Evolutionary conservation across 352 stramenopile species (phyloP), one percentile per base, ranked within the genome.

Genomic region (Thalassiosira allenii): DNA sequence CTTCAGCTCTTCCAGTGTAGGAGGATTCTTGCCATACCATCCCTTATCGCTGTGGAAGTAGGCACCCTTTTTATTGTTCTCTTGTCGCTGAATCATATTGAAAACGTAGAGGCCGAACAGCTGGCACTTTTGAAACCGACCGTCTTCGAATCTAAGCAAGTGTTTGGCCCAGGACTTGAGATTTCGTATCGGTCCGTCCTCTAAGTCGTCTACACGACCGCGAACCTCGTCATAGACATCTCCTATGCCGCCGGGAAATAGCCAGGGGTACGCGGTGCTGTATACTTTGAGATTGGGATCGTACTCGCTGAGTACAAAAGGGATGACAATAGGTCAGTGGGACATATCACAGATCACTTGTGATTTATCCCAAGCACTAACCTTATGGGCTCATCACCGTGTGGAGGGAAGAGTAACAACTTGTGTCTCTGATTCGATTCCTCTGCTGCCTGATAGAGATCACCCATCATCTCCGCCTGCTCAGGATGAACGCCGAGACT

Each of bases 81-180:
- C 20, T 20, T 78, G 65, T 53, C 67, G 34, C 34, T 73, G 67
- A 1, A 64, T 8, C 8, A 53, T 59, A 51, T 83, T 83, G 41
- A 63, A 74, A 9, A 66, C 58, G 30, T 67, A 83, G 1, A 83
- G 23, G 14, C 12, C 41, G 14, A 66, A 83, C 0, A 83, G 22
- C 12, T 72, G 52, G 61, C 75, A 54, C 14, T 66, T 66, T 6
- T 53, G 6, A n/a, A 83, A 83, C 17, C 75, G 12, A 2, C 75
- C 75, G 54, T 83, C 75, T 22, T 61, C 27, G 40, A 63, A 78
- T 52, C 34, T 49, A 37, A 83, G 12, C 9, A 83, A 17, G 58
- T 83, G 66, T 14, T 32, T 57, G n/a, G 54, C 75, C 75, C 75
- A 83, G n/a, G n/a, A n/a, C n/a, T n/a, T n/a, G n/a, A n/a, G n/a